A percentile compares a stretch with the other conserved stretches of the same genome.
phyloP scores from a whole-genome alignment of 2,329 filamentous ascomycete genomes.

The Colletotrichum chlorophyti region DNA sequence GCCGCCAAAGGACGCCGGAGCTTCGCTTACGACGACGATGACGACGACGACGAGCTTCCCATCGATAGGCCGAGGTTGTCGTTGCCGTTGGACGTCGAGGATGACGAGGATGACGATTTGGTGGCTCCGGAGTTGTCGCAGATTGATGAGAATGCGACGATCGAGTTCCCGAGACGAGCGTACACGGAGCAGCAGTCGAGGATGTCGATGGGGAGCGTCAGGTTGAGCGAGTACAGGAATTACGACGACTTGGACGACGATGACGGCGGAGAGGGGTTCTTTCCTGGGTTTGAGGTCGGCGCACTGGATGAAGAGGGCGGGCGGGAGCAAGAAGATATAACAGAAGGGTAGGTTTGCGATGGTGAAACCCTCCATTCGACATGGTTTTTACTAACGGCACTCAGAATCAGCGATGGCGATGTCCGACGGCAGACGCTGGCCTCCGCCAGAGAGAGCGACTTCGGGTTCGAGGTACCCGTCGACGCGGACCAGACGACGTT shows the following conservation, averaged over 20 bases:
- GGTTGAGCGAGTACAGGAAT: slow-evolving; percentile 60
- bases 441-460: slow-evolving; percentile 53
- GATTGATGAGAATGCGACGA: slow-evolving; percentile 61
- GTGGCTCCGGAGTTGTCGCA: slow-evolving; percentile 60
- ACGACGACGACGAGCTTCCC: slow-evolving; percentile 56
- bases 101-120: slow-evolving; percentile 56
- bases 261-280: slow-evolving; percentile 56
- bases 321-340: slow-evolving; percentile 46
- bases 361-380: too few species aligned
- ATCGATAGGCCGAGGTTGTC: slow-evolving; percentile 61
- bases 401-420: slow-evolving; percentile 46
- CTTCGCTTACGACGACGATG: slow-evolving; percentile 35
- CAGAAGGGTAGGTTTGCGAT: slow-evolving; percentile 52
- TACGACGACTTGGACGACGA: slow-evolving; percentile 45
- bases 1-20: slow-evolving; percentile 33
- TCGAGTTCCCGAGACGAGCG: slow-evolving; percentile 65
- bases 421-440: slow-evolving; percentile 45
- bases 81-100: slow-evolving; percentile 53
- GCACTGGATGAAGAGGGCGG: slow-evolving; percentile 38
- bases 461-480: slow-evolving; percentile 57
- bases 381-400: slow-evolving; percentile 28
- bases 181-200: slow-evolving; percentile 53
- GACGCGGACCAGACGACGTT: slow-evolving; percentile 59
- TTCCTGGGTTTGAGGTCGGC: slow-evolving; percentile 41
- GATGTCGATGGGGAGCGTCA: slow-evolving; percentile 57